Evolutionary conservation across 2,329 filamentous ascomycete species (phyloP), one percentile per base, ranked within the genome.

Genomic region (Aureobasidium leucospermi): DNA sequence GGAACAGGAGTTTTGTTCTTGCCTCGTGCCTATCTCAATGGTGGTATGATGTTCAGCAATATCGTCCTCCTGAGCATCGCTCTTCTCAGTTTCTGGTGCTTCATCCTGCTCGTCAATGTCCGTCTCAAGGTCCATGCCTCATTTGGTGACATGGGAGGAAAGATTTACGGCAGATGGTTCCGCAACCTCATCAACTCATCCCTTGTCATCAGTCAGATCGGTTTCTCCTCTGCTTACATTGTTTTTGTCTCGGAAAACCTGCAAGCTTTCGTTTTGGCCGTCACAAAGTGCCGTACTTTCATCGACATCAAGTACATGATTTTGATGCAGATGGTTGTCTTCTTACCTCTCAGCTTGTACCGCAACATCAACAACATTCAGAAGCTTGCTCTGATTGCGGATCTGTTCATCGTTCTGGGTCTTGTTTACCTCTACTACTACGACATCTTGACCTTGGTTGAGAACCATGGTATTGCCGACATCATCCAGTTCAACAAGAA

Each of bases 361-460:
- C 85, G 94, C 64, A 95, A 99, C 73, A 97, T 99, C 74, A 93
- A 91, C 76, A 96, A 99, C 76, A 88, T 99, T 51, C 92, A 92
- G 6, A 94, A 96, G 71, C 94, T 96, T 3, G 95, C 94, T 4
- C 81, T 99, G 48, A 82, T 97, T 66, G 94, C 94, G 1, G 94
- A 99, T 72, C 85, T 88, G 3, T 97, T 99, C 74, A 99, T 99
- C 70, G 80, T 96, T 60, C 81, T 96, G 62, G 94, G 94, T 2
- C 81, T 99, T 32, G 83, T 94, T 4, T 97, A 97, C 69, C 84
- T 99, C 42, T 96, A 96, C 71, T 97, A 96, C 77, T 97, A 91
- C 75, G 94, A 97, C 69, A 81, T 97, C 63, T 78, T 88, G 65
- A 96, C 93, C 1, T 85, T 99, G 55, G 85, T 85, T 63, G 79